Conservation (phyloP, 2,329 filamentous ascomycete species). For the Phoma sp. region DNA sequence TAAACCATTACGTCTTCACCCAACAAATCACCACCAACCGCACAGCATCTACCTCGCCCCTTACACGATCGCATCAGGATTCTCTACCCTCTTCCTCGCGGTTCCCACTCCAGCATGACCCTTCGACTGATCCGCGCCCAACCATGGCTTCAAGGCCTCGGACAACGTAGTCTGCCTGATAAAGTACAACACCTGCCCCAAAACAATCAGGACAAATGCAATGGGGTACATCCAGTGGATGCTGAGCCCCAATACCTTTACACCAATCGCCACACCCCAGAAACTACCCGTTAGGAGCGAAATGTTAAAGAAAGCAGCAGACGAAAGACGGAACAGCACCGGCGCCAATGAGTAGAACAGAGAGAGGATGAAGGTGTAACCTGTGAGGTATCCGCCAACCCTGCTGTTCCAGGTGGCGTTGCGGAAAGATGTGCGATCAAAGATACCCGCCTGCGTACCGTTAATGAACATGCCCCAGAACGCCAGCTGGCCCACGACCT, state of each 20-base stretch:
- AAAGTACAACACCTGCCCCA: conserved; percentile 88
- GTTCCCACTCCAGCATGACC: conserved; percentile 39
- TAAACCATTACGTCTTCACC: background rate
- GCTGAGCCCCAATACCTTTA: conserved; percentile 79
- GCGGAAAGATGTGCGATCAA: conserved; percentile 78
- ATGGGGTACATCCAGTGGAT: conserved; percentile 95
- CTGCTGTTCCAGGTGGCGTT: conserved; percentile 53
- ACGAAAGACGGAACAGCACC: conserved; percentile 85
- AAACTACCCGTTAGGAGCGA: conserved; percentile 93
- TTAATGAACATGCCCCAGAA: conserved; percentile 91
- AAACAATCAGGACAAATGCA: conserved; percentile 89
- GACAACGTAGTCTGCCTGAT: conserved; percentile 81
- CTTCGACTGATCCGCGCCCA: conserved; percentile 82
- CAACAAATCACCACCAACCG: background rate
- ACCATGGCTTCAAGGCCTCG: conserved; percentile 93
- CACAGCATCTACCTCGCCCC: background rate
- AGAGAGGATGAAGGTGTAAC: conserved; percentile 82
- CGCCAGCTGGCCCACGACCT: conserved; percentile 90
- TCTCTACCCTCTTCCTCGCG: conserved; percentile 41
- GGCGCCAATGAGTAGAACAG: conserved; percentile 91
- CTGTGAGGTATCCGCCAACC: conserved; percentile 82
- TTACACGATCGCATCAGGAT: conserved; percentile 39
- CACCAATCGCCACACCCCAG: conserved; percentile 94
- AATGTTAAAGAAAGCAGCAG: conserved; percentile 96
- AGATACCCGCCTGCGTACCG: conserved; percentile 87